A percentile compares a stretch with the other conserved stretches of the same genome.
phyloP scores from a whole-genome alignment of 139 green algal species.

The Tetratostichococcus sp. region DNA sequence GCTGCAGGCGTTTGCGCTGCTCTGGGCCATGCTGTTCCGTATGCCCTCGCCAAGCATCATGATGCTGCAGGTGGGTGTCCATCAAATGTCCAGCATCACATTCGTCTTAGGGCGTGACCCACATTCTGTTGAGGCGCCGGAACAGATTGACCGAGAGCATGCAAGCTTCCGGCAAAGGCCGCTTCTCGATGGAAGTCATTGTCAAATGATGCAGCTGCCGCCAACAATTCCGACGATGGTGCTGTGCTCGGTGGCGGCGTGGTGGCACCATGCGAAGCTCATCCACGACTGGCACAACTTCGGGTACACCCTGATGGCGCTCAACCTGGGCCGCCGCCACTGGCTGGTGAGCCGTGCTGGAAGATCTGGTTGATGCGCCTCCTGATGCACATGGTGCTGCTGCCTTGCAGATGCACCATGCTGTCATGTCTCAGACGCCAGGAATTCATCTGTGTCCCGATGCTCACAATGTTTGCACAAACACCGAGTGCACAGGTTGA shows the following conservation, averaged over 20 bases:
- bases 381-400: too few species aligned
- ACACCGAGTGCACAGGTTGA: too few species aligned
- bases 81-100: too few species aligned
- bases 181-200: not conserved
- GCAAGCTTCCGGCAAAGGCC: not conserved
- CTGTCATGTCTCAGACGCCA: too few species aligned
- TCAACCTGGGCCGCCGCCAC: slow-evolving; percentile 53
- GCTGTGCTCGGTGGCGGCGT: slow-evolving; percentile 62
- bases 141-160: too few species aligned
- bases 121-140: too few species aligned
- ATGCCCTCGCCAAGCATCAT: slow-evolving; percentile 50
- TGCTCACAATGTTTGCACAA: too few species aligned
- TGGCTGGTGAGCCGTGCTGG: slow-evolving; percentile 44
- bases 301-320: slow-evolving; percentile 81
- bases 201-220: slow-evolving; percentile 67
- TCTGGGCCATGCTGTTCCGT: slow-evolving; percentile 54
- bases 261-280: slow-evolving; percentile 52
- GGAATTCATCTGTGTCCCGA: too few species aligned
- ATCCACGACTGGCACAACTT: slow-evolving; percentile 98
- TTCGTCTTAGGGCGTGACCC: too few species aligned
- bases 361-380: too few species aligned
- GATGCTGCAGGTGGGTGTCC: slow-evolving; percentile 33
- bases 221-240: slow-evolving; percentile 84
- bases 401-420: too few species aligned
- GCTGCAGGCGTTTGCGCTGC: slow-evolving; percentile 50